These are phyloP conservation scores for Chaetomiaceae sp. DNA, from an alignment of 2,329 filamentous ascomycete genomes.

Conservation along the genomic window DNA sequence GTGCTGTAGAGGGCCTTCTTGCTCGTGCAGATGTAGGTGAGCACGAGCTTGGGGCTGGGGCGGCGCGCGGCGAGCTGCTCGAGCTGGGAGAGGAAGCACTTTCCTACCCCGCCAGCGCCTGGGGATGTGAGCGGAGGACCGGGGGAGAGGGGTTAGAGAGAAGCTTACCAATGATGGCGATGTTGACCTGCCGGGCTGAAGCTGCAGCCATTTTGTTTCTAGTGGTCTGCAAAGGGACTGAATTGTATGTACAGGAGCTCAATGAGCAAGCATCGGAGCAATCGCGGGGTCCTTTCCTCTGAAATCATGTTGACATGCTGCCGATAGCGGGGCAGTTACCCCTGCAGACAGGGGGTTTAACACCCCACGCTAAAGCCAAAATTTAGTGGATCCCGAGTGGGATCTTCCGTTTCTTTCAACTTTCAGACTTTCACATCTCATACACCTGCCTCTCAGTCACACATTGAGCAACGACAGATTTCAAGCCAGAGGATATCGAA, in stretches of 20 bases:
- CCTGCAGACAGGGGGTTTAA: background rate
- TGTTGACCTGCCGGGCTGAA: constrained; percentile 36
- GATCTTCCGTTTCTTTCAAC: background rate
- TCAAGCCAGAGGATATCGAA: background rate
- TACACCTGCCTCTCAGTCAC: background rate
- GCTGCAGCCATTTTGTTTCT: constrained; percentile 27
- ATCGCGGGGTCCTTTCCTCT: constrained; percentile 21
- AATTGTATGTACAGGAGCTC: background rate
- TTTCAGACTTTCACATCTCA: background rate
- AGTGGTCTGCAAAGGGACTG: background rate
- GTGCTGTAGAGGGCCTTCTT: constrained; percentile 74
- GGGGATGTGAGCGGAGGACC: constrained; percentile 11
- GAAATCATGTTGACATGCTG: constrained; percentile 26
- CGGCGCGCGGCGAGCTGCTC: constrained; percentile 61
- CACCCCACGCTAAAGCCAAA: constrained; percentile 8
- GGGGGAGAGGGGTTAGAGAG: background rate
- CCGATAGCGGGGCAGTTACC: constrained; percentile 28
- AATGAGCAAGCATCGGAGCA: background rate
- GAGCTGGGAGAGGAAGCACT: constrained; percentile 83
- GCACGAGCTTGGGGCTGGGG: constrained; percentile 64
- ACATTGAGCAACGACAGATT: background rate
- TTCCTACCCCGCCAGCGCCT: constrained; percentile 92
- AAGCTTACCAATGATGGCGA: constrained; percentile 41
- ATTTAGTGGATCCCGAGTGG: constrained; percentile 3
- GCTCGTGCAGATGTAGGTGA: constrained; percentile 83